Evolutionary conservation across 306 rosid genomes (phyloP).

Genomic region (Inga oerstediana): DNA sequence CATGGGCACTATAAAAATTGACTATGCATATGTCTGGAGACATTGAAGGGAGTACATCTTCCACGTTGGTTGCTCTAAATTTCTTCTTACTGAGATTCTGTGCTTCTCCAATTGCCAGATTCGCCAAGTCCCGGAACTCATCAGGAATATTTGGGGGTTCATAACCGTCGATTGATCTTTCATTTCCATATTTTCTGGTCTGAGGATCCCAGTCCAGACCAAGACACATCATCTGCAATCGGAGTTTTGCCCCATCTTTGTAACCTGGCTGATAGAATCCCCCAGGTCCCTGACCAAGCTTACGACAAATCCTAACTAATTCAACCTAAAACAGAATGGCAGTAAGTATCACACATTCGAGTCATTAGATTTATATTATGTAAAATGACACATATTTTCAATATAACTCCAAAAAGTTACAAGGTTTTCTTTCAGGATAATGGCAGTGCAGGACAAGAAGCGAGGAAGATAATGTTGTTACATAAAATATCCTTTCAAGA

Average conservation of each 20-base stretch:
- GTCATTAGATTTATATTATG: background rate
- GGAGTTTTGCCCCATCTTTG: constrained; percentile 59
- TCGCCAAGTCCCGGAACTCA: constrained; percentile 37
- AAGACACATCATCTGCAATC: constrained; percentile 76
- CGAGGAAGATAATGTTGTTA: background rate
- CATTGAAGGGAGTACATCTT: constrained; percentile 57
- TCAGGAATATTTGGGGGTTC: constrained; percentile 55
- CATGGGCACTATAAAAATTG: constrained; percentile 61
- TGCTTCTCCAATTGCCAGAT: constrained; percentile 48
- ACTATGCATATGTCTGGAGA: constrained; percentile 69
- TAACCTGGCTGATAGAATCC: constrained; percentile 75
- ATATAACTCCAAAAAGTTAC: background rate
- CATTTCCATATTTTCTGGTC: constrained; percentile 49
- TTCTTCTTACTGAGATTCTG: constrained; percentile 1
- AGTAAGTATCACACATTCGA: background rate
- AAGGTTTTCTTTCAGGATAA: background rate
- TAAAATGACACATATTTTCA: background rate
- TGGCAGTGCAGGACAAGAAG: background rate
- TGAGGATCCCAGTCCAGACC: constrained; percentile 77
- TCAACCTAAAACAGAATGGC: constrained; percentile 41
- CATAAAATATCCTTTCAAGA: background rate
- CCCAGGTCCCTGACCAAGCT: constrained; percentile 64
- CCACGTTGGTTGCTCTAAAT: constrained; percentile 27
- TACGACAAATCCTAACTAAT: constrained; percentile 46
- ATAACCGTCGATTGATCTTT: constrained; percentile 38